Percentiles rank a stretch among this genome's conserved stretches.
Evolutionary conservation across 768 basidiomycete genomes (phyloP).

Genomic region (Agrocybe praecox): DNA sequence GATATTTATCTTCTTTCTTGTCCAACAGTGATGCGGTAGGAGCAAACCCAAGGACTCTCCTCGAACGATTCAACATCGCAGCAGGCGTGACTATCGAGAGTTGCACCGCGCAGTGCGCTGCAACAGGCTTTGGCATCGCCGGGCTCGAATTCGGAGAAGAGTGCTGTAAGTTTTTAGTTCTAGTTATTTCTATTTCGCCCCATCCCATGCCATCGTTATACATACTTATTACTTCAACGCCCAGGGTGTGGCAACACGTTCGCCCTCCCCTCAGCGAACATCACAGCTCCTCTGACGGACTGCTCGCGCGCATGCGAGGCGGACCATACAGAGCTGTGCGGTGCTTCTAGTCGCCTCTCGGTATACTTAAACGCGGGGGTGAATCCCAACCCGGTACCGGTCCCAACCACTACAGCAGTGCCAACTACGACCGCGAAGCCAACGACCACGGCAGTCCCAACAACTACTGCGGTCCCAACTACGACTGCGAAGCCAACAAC

Average conservation of each 20-base stretch:
- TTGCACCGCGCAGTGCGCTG: constrained; percentile 19
- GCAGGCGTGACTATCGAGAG: constrained; percentile 4
- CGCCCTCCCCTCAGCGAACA: neutral
- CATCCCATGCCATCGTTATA: no score
- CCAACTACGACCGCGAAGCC: neutral
- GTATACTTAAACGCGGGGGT: constrained; percentile 6
- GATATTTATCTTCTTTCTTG: no score
- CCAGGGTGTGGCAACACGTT: constrained; percentile 17
- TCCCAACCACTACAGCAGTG: neutral
- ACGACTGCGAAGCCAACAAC: neutral
- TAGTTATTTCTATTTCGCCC: neutral
- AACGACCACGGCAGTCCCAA: neutral
- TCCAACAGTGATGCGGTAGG: constrained; percentile 5
- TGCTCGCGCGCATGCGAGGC: constrained; percentile 16
- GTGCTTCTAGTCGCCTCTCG: constrained; percentile 14
- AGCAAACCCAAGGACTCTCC: constrained; percentile 11
- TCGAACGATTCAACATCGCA: constrained; percentile 10
- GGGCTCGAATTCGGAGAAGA: constrained; percentile 50
- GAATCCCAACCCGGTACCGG: neutral
- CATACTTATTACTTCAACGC: neutral
- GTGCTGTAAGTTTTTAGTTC: constrained; percentile 17
- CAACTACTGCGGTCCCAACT: neutral
- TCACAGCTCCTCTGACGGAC: constrained; percentile 5
- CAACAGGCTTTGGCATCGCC: constrained; percentile 40
- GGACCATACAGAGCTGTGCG: constrained; percentile 19